phyloP scores from a whole-genome alignment of 192 early-diverging fungal genomes.

The Cladochytrium replicatum region DNA sequence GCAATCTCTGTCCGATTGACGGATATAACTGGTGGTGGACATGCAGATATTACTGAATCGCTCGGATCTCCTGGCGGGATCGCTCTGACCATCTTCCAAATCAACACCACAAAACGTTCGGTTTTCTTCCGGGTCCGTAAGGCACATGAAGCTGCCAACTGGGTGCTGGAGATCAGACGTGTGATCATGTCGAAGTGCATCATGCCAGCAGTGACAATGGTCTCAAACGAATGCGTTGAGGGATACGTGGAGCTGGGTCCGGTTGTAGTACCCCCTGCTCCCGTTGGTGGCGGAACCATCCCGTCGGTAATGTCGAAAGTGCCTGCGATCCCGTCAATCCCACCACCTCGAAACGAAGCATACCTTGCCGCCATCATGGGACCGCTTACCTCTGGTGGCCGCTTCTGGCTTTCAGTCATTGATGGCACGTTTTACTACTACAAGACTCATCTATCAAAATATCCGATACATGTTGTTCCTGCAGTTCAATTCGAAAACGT shows the following conservation, averaged over 20 bases:
- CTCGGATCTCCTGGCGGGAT: too few relatives aligned
- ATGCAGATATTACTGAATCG: too few relatives aligned
- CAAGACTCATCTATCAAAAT: too few relatives aligned
- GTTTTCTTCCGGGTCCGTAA: conserved; percentile 4
- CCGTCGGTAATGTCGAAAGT: too few relatives aligned
- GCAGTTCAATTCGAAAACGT: too few relatives aligned
- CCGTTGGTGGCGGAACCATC: too few relatives aligned
- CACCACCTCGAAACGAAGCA: too few relatives aligned
- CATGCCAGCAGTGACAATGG: conserved; percentile 2
- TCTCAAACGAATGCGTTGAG: conserved; percentile 1
- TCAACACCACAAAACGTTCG: conserved; percentile 13
- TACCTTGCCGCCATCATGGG: background rate
- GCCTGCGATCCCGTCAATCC: too few relatives aligned
- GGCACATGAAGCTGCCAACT: conserved; percentile 8
- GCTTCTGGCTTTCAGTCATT: conserved; percentile 2
- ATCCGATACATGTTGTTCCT: too few relatives aligned
- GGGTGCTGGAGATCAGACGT: conserved; percentile 12
- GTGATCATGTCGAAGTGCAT: background rate
- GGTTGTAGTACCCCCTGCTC: too few relatives aligned
- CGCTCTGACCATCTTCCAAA: conserved; percentile 6
- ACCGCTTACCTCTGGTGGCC: too few relatives aligned
- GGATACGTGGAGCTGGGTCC: conserved; percentile 3
- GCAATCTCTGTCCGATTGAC: conserved; percentile 5
- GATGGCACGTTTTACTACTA: conserved; percentile 12
- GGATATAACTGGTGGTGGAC: background rate